A percentile compares a stretch with the other conserved stretches of the same genome.
phyloP scores from a whole-genome alignment of 2,329 filamentous ascomycete genomes.

The Annulohypoxylon truncatum region DNA sequence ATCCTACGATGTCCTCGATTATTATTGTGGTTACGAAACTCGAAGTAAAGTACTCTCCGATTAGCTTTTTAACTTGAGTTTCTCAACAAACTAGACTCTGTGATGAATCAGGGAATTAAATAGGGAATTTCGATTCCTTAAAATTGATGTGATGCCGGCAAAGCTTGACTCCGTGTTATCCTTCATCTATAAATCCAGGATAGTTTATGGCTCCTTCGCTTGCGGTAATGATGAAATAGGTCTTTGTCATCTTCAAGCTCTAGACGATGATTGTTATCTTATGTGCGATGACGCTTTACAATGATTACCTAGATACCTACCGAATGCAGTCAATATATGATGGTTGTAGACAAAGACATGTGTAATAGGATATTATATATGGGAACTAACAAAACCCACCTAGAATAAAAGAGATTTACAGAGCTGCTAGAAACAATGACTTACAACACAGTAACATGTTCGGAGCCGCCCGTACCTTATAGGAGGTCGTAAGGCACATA shows the following conservation, averaged over 20 bases:
- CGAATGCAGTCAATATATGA: neutral
- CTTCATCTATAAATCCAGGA: neutral
- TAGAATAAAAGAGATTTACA: neutral
- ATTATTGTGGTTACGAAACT: too few relatives aligned
- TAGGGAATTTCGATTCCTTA: neutral
- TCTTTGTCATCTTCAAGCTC: conserved; percentile 2
- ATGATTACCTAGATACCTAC: neutral
- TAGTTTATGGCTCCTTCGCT: neutral
- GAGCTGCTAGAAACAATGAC: neutral
- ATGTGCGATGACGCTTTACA: neutral
- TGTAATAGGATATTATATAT: neutral
- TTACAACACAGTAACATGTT: neutral
- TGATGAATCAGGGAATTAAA: neutral
- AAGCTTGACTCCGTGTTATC: neutral
- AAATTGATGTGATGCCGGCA: neutral
- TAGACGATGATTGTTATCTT: neutral
- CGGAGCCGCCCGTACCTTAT: neutral
- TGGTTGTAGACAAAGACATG: neutral
- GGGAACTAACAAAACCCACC: neutral
- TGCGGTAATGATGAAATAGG: neutral
- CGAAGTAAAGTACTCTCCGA: too few relatives aligned
- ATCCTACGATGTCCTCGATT: too few relatives aligned
- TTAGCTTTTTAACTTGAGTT: neutral
- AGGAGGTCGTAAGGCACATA: neutral
- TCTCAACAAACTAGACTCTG: neutral